Base-by-base conservation (phyloP, 805 yeast genomes). In the Torulaspora gathmanii region DNA sequence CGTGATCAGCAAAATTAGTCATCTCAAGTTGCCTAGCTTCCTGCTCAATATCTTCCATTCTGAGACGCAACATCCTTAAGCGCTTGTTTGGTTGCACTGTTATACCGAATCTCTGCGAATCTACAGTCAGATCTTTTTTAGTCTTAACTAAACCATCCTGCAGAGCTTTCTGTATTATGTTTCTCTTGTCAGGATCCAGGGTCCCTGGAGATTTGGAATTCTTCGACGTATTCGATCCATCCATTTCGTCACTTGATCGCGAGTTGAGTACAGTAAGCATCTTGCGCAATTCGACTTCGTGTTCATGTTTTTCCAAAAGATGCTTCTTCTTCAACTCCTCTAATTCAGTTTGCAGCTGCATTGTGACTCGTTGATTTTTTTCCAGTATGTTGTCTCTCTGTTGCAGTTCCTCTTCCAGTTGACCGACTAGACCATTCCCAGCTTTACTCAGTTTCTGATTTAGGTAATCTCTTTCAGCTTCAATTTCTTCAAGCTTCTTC, bases 1-100 rank as follows among this genome's bases (percentile, higher is more conserved):
- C 53, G 45, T 51, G 51, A 26, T 80, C 86, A 22, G 77, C 82
- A 56, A 87, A 89, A 53, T 88, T 93, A 16, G 86, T 83, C 77
- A 80, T 82, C 61, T 91, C 97, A 47, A 91, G 72, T 57, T 84
- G 86, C 49, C 95, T 70, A 0, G 96, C 96, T 69, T 86, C 86
- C 38, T 78, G 76, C 60, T 86, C 95, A 42, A 90, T 73, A 51
- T 79, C 82, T 47, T 86, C 95, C 95, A 88, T 88, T 60, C 83
- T 77, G 55, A 83, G 86, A 44, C 96, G 73, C 55, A 90, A 71
- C 35, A 79, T 82, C 49, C 93, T 74, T 41, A 89, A 67, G 52
- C 91, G 71, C 2, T 84, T 76, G 55, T 84, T 83, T 3, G 96
- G 95, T 60, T 86, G 95, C 60, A 63, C 55, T 59, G 76, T 55